Conservation (phyloP, 345 rosid species). For the Eucalyptus tenuipes region DNA sequence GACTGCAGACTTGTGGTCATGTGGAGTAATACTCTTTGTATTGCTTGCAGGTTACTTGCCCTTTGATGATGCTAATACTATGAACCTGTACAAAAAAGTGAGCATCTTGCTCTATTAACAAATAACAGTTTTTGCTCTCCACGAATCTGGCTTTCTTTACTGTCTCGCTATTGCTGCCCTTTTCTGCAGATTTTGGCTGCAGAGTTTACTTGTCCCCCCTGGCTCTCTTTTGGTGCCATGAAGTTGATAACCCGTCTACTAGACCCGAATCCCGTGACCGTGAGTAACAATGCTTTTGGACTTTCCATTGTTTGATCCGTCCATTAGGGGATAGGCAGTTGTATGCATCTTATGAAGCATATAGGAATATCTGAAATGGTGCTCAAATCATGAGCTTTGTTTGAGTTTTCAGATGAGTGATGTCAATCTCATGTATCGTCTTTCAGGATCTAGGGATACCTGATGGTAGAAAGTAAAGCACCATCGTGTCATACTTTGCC, state of each 20-base stretch:
- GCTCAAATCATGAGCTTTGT: background rate
- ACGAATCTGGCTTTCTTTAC: background rate
- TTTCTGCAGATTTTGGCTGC: constrained; percentile 67
- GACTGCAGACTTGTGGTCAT: constrained; percentile 96
- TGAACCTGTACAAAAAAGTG: constrained; percentile 89
- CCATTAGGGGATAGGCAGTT: background rate
- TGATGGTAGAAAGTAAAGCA: background rate
- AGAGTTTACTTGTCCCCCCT: constrained; percentile 84
- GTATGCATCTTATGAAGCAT: background rate
- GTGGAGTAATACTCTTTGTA: constrained; percentile 97
- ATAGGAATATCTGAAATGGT: background rate
- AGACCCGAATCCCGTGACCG: constrained; percentile 92
- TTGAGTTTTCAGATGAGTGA: background rate
- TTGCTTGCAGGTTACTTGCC: constrained; percentile 98
- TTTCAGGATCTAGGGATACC: background rate
- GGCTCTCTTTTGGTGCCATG: constrained; percentile 81
- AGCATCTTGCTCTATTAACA: constrained; percentile 20
- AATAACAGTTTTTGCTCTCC: background rate
- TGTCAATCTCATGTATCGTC: background rate
- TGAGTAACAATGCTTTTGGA: constrained; percentile 16
- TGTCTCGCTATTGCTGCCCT: background rate
- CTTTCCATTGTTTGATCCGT: background rate
- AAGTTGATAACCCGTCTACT: constrained; percentile 67
- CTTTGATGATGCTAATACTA: constrained; percentile 89
- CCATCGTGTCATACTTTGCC: background rate